Evolutionary conservation across 2,329 filamentous ascomycete genomes (phyloP).

Genomic region (Sarocladium brachiariae): DNA sequence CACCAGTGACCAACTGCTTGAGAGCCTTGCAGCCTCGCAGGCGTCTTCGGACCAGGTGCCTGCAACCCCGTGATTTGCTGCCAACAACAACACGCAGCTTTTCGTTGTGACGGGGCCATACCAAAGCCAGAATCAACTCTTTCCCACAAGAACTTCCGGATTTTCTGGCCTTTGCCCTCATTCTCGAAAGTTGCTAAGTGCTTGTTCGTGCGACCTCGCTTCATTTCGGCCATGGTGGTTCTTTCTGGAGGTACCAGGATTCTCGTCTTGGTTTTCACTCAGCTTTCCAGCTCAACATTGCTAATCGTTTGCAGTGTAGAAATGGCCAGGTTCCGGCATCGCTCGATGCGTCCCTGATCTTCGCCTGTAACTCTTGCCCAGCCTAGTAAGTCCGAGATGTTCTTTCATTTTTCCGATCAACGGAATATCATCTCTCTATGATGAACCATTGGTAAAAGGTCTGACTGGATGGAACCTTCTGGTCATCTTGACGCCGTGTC

Average conservation of each 20-base stretch:
- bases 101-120: too few species aligned
- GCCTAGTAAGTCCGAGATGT: not conserved
- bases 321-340: constrained; percentile 2
- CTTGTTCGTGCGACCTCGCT: too few species aligned
- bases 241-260: too few species aligned
- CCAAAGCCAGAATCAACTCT: too few species aligned
- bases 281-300: not conserved
- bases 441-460: constrained; percentile 60
- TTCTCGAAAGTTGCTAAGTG: not conserved
- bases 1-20: too few species aligned
- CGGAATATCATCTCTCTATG: constrained; percentile 31
- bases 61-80: not conserved
- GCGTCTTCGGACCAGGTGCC: not conserved
- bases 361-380: not conserved
- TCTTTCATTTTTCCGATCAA: not conserved
- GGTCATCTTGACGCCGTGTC: constrained; percentile 28
- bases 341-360: not conserved
- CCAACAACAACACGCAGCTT: not conserved
- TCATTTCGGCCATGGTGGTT: too few species aligned
- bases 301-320: not conserved
- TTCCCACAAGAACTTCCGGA: too few species aligned
- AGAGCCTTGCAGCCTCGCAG: not conserved
- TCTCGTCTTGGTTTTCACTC: not conserved
- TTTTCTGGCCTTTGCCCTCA: too few species aligned
- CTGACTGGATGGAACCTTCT: constrained; percentile 44